These are phyloP conservation scores for Cladosporium phlei DNA, from an alignment of 2,329 filamentous ascomycete species.

Conservation along the genomic window DNA sequence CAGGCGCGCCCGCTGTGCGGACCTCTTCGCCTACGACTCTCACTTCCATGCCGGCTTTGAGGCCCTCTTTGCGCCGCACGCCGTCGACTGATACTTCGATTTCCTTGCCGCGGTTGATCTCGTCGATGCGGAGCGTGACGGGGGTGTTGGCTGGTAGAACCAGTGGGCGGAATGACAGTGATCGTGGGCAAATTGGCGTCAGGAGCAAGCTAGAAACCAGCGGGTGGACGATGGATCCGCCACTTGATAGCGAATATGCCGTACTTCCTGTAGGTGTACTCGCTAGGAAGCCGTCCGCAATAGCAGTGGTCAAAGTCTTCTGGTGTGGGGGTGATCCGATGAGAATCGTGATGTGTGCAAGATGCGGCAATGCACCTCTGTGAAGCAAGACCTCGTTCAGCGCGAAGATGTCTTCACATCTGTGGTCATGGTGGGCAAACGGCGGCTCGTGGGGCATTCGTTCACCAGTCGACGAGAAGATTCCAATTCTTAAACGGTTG, in stretches of 20 bases:
- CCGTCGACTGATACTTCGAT: conserved; percentile 50
- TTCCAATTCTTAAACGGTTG: conserved; percentile 78
- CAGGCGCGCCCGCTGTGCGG: conserved; percentile 36
- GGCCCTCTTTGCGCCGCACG: conserved; percentile 38
- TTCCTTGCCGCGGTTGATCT: conserved; percentile 48
- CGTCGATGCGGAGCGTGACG: conserved; percentile 74
- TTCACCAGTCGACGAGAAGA: conserved; percentile 67
- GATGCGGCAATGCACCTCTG: conserved; percentile 80
- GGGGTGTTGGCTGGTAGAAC: conserved; percentile 83
- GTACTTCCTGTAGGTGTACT: conserved; percentile 93
- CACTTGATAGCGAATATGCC: conserved; percentile 88
- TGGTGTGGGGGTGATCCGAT: conserved; percentile 59
- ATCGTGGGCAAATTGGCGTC: conserved; percentile 90
- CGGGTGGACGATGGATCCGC: conserved; percentile 90
- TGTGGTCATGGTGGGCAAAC: conserved; percentile 27
- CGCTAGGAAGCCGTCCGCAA: conserved; percentile 91
- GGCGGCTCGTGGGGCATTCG: conserved; percentile 34
- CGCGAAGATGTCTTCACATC: conserved; percentile 55
- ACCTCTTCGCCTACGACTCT: conserved; percentile 84
- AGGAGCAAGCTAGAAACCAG: conserved; percentile 82
- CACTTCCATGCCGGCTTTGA: conserved; percentile 61
- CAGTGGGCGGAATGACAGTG: conserved; percentile 83
- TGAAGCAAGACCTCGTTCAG: conserved; percentile 96
- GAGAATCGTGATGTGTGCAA: conserved; percentile 86
- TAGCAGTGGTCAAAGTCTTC: conserved; percentile 85